A percentile compares a stretch with the other conserved stretches of the same genome.
Evolutionary conservation across 331 rosid genomes (phyloP).

Genomic region (Rhamnella rubrinervis): DNA sequence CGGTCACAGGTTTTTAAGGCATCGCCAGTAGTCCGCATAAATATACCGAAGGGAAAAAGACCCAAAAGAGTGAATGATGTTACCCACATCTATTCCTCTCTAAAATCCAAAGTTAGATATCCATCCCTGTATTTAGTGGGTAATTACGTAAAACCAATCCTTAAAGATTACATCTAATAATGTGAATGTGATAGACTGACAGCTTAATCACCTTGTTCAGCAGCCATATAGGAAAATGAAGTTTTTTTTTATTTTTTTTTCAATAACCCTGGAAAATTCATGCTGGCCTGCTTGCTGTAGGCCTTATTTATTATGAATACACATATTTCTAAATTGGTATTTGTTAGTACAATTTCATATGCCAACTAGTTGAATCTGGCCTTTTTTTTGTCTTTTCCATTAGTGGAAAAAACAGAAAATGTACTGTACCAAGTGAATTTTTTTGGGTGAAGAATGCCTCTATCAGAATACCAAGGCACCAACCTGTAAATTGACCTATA

Average conservation of each 20-base stretch:
- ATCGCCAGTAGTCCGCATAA: constrained; percentile 3
- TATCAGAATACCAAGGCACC: neutral
- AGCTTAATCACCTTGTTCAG: constrained; percentile 9
- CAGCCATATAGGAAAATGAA: neutral
- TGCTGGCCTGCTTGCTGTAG: neutral
- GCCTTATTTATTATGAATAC: no score
- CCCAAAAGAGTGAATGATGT: neutral
- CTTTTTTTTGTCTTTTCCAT: neutral
- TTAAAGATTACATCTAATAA: neutral
- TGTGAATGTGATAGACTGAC: neutral
- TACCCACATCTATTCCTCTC: neutral
- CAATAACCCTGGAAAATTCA: neutral
- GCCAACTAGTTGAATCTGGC: no score
- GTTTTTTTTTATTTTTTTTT: neutral
- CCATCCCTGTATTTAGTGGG: neutral
- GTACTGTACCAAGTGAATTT: neutral
- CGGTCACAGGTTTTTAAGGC: constrained; percentile 4
- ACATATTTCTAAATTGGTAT: no score
- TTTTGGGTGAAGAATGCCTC: neutral
- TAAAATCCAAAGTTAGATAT: constrained; percentile 11
- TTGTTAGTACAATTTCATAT: no score
- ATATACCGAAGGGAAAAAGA: constrained; percentile 1
- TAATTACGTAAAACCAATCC: neutral
- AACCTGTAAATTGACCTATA: neutral
- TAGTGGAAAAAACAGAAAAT: constrained; percentile 3